Evolutionary conservation across 2,329 filamentous ascomycete species (phyloP), one percentile per base, ranked within the genome.

Genomic region (Taxawa tesnikishii): DNA sequence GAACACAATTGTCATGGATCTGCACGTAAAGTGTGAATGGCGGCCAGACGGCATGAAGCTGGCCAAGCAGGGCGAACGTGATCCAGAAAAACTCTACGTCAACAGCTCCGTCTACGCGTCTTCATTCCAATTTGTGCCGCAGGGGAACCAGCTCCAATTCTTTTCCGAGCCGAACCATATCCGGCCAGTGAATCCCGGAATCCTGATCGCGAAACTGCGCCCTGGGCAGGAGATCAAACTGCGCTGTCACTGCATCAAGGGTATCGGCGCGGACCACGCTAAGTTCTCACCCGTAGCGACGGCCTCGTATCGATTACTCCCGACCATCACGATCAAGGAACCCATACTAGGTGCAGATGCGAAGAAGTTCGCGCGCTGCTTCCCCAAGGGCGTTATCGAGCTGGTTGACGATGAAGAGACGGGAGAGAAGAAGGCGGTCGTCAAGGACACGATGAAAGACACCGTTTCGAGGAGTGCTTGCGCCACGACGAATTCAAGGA

Each of bases 211-310:
- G 38, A 98, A 98, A 65, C 64, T 98, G 58, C 77, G 90, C 16
- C 90, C 92, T 0, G 82, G 81, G 4, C 92, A 98, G 65, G 73
- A 75, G 46, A 83, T 98, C 48, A 71, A 83, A 49, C 66, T 94
- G 39, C 76, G 82, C 44, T 80, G 93, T 71, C 87, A 96, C 65
- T 90, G 88, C 62, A 77, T 93, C 62, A 93, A 94, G 63, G 90
- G 92, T 38, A 76, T 92, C 44, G 90, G 90, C 29, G 75, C 79
- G 42, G 90, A 98, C 58, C 90, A 98, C 57, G 80, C 90, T 46
- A 98, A 98, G 60, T 98, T 90, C 65, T 94, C 84, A 1, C 90
- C 90, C 28, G 90, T 96, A 21, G 87, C 88, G 3, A 94, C 90
- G 1, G 90, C 90, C 3, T 83, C 81, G 15, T 98, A 98, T 63